These are phyloP conservation scores for Stylosanthes scabra DNA, from an alignment of 331 rosid species.

Conservation along the genomic window DNA sequence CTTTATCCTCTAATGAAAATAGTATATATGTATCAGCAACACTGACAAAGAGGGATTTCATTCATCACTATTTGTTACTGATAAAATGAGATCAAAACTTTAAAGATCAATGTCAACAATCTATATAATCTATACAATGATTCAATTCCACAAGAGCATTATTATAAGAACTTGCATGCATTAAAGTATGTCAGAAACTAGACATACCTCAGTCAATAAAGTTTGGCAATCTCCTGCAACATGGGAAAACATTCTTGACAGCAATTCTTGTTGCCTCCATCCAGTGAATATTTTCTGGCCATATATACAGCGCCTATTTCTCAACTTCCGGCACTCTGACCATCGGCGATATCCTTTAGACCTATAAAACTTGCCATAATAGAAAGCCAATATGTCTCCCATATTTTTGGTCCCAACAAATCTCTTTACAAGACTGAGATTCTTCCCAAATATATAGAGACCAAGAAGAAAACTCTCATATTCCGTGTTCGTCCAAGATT, in stretches of 20 bases:
- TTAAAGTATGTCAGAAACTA: constrained; percentile 28
- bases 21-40: not conserved
- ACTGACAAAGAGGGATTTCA: constrained; percentile 27
- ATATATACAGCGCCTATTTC: constrained; percentile 45
- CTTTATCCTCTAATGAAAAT: constrained; percentile 29
- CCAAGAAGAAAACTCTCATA: constrained; percentile 63
- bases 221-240: constrained; percentile 54
- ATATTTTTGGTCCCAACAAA: constrained; percentile 61
- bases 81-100: not conserved
- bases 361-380: constrained; percentile 62
- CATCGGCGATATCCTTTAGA: constrained; percentile 60
- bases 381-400: constrained; percentile 63
- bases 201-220: constrained; percentile 54
- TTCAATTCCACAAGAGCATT: constrained; percentile 33
- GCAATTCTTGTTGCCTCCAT: constrained; percentile 67
- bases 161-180: constrained; percentile 31
- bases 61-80: not conserved
- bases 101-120: constrained; percentile 6
- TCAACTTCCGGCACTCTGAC: constrained; percentile 59
- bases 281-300: constrained; percentile 73
- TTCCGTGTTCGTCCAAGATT: constrained; percentile 58
- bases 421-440: constrained; percentile 54
- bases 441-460: constrained; percentile 72
- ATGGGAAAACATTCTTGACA: constrained; percentile 52
- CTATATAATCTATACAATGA: constrained; percentile 8